Conservation (phyloP, 2,329 filamentous ascomycete genomes). For the Neocatenulostroma microsporum region DNA sequence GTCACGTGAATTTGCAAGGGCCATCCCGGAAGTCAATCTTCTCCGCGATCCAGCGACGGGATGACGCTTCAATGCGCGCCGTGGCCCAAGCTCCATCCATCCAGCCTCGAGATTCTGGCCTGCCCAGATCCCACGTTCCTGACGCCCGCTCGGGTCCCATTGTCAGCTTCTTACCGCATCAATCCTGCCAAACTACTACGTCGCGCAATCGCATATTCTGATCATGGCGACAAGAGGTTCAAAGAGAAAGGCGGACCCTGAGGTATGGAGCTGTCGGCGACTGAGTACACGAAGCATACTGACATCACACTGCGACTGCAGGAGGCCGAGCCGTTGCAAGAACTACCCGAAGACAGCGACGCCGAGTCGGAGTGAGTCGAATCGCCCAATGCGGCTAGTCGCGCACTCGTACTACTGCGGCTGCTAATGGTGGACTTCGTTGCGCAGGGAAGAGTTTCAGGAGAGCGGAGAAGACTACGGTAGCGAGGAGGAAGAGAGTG, state of each 20-base stretch:
- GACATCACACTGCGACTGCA: neutral
- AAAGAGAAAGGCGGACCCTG: constrained; percentile 5
- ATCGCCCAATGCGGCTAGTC: neutral
- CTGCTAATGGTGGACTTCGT: too few species aligned
- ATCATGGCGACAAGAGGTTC: constrained; percentile 6
- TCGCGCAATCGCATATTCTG: too few species aligned
- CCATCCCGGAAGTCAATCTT: too few species aligned
- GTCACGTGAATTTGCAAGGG: too few species aligned
- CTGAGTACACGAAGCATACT: neutral
- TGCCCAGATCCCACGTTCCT: too few species aligned
- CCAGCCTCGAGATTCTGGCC: too few species aligned
- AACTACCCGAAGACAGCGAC: constrained; percentile 3
- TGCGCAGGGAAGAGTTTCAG: constrained; percentile 5
- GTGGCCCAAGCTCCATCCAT: too few species aligned
- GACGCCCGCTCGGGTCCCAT: too few species aligned
- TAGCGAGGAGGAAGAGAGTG: constrained; percentile 6
- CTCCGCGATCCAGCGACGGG: too few species aligned
- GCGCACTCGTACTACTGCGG: neutral
- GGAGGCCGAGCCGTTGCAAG: constrained; percentile 4
- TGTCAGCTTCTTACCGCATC: too few species aligned
- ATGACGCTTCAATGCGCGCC: too few species aligned
- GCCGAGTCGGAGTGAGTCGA: neutral
- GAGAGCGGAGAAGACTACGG: constrained; percentile 7
- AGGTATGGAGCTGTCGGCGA: constrained; percentile 3
- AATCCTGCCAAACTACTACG: too few species aligned